Percentiles rank a stretch among this genome's conserved stretches.
These are phyloP conservation scores for Aspergillus melleus DNA, from an alignment of 2,329 filamentous ascomycete species.

Conservation along the genomic window DNA sequence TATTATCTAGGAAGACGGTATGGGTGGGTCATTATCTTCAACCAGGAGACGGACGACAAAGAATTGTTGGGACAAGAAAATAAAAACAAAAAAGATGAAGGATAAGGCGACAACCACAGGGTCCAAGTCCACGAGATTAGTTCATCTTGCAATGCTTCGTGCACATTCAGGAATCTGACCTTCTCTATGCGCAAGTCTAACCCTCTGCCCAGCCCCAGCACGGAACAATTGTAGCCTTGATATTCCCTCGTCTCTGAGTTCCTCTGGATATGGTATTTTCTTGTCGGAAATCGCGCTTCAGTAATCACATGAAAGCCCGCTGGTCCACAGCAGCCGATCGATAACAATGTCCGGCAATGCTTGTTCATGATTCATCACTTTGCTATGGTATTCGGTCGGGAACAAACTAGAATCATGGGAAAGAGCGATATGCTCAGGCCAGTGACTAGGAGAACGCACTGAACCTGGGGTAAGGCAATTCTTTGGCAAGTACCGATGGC, in stretches of 20 bases:
- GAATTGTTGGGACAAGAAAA: too few species aligned
- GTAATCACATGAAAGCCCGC: neutral
- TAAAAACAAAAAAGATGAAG: neutral
- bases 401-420: neutral
- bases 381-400: neutral
- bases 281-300: neutral
- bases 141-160: neutral
- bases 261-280: neutral
- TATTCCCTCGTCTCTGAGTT: neutral
- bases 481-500: neutral
- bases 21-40: too few species aligned
- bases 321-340: neutral
- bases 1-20: too few species aligned
- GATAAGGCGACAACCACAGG: neutral
- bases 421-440: neutral
- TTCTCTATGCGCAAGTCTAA: neutral
- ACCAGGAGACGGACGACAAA: too few species aligned
- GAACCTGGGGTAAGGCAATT: neutral
- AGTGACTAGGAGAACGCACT: neutral
- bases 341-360: neutral
- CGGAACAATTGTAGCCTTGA: neutral
- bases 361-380: neutral
- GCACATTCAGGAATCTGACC: neutral
- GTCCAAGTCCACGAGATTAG: neutral
- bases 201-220: neutral